Base-by-base conservation (phyloP, 352 stramenopile species). In the Phytopythium chamaehyphon region DNA sequence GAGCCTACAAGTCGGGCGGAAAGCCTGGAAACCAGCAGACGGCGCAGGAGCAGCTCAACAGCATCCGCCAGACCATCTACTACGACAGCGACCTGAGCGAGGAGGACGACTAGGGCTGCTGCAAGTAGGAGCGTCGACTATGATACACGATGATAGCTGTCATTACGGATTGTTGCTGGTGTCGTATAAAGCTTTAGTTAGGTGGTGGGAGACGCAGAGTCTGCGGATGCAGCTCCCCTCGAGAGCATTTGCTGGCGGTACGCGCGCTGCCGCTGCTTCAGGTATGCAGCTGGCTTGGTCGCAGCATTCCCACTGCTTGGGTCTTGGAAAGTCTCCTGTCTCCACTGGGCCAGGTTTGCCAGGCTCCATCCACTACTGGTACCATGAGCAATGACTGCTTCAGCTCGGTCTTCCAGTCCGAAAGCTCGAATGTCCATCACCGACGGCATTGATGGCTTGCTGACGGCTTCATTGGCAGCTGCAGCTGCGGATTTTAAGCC, bases 31-130 rank as follows among this genome's bases (percentile, higher is more conserved):
- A 40, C n/a, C 45, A 51, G 45, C 45, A 74, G 51, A 64, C 81
- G 54, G 59, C 73, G 22, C 66, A 83, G 46, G 64, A 89, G 47
- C 58, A 73, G 48, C 64, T 81, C 40, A 90, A 77, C 55, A 86
- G 69, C 56, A 93, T 92, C 54, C 79, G 80, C 2, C 83, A 93
- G 67, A 88, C 73, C 49, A 86, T 90, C 46, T 93, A 79, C 61
- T 93, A 93, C 62, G 83, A 90, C 57, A 93, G 83, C 61, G 83
- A 90, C 59, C 55, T 93, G 52, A 76, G 85, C 42, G 77, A 90
- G 42, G 83, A 93, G 36, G 79, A 90, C 51, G 63, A 75, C 44
- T 81, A 79, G 26, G 24, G 28, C 28, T 9, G 28, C 28, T 5
- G 5, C 5, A 33, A 9, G 28, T 33, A 33, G 47, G 15, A 40